Evolutionary conservation across 352 stramenopile species (phyloP).

Genomic region (Phytophthora tentaculata): DNA sequence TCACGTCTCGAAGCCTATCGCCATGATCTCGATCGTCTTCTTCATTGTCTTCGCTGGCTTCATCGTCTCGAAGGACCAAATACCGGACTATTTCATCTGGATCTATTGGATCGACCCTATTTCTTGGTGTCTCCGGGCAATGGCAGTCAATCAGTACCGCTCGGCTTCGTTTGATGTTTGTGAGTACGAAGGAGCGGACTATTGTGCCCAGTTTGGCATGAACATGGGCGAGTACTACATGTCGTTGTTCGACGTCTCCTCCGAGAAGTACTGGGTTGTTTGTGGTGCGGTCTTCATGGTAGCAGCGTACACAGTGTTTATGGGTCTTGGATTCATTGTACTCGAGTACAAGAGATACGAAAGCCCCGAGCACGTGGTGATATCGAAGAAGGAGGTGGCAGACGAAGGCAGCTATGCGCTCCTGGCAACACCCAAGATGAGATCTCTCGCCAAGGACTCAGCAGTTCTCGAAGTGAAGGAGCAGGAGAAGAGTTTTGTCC

Average conservation of each 20-base stretch:
- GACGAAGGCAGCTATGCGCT: conserved; percentile 9
- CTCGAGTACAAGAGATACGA: conserved; percentile 39
- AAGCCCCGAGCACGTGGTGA: conserved; percentile 23
- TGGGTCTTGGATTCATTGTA: conserved; percentile 36
- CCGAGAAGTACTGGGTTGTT: conserved; percentile 38
- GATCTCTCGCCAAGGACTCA: neutral
- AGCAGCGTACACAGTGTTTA: conserved; percentile 43
- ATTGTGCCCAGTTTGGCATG: conserved; percentile 33
- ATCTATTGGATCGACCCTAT: conserved; percentile 60
- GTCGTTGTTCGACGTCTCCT: conserved; percentile 35
- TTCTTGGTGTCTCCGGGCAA: conserved; percentile 40
- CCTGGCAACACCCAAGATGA: conserved; percentile 16
- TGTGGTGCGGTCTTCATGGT: conserved; percentile 41
- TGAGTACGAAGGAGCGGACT: conserved; percentile 38
- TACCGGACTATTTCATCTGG: conserved; percentile 51
- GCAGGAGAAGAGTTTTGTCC: conserved; percentile 30
- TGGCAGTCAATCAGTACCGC: conserved; percentile 38
- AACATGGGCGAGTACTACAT: conserved; percentile 52
- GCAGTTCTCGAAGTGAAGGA: conserved; percentile 20
- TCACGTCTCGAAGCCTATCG: conserved; percentile 42
- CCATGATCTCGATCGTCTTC: conserved; percentile 43
- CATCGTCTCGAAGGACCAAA: conserved; percentile 42
- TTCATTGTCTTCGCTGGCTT: conserved; percentile 59
- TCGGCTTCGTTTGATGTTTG: conserved; percentile 31
- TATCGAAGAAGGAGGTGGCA: conserved; percentile 3